phyloP scores from a whole-genome alignment of 441 rosid species.

The Populus hybrid region DNA sequence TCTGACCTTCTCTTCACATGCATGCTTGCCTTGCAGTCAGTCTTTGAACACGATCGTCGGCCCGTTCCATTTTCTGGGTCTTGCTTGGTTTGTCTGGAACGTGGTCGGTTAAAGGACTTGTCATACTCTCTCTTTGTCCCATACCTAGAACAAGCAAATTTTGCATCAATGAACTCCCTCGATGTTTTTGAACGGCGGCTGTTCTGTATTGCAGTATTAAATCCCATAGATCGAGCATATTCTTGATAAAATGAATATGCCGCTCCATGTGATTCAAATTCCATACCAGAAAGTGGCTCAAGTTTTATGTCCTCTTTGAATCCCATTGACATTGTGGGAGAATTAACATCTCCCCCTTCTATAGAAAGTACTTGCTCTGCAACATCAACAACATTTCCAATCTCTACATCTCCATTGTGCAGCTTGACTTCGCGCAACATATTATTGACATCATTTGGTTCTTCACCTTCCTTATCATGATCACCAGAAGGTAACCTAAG shows the following conservation, averaged over 20 bases:
- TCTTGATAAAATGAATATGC: conserved; percentile 87
- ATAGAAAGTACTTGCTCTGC: conserved; percentile 41
- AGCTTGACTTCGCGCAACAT: conserved; percentile 52
- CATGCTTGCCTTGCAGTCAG: conserved; percentile 94
- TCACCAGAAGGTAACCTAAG: conserved; percentile 86
- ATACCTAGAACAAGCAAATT: conserved; percentile 88
- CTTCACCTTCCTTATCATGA: conserved; percentile 54
- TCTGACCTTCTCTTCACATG: conserved; percentile 86
- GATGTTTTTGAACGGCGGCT: conserved; percentile 87
- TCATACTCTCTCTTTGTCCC: conserved; percentile 85
- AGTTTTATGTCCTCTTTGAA: conserved; percentile 59
- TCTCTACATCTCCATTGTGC: conserved; percentile 47
- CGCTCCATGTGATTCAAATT: conserved; percentile 76
- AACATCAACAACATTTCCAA: conserved; percentile 42
- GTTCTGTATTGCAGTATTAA: conserved; percentile 84
- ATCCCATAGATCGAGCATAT: conserved; percentile 77
- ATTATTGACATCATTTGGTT: conserved; percentile 47
- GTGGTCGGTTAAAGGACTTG: conserved; percentile 66
- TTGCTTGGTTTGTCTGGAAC: conserved; percentile 75
- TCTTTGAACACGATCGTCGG: conserved; percentile 68
- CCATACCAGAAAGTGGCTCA: conserved; percentile 87
- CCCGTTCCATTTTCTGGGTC: conserved; percentile 77
- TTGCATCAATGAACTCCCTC: conserved; percentile 82
- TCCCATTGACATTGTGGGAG: conserved; percentile 34
- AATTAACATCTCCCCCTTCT: conserved; percentile 39